Percentiles rank a stretch among this genome's conserved stretches.
Conservation (phyloP, 2,329 filamentous ascomycete genomes). For the Trichoderma sp. region DNA sequence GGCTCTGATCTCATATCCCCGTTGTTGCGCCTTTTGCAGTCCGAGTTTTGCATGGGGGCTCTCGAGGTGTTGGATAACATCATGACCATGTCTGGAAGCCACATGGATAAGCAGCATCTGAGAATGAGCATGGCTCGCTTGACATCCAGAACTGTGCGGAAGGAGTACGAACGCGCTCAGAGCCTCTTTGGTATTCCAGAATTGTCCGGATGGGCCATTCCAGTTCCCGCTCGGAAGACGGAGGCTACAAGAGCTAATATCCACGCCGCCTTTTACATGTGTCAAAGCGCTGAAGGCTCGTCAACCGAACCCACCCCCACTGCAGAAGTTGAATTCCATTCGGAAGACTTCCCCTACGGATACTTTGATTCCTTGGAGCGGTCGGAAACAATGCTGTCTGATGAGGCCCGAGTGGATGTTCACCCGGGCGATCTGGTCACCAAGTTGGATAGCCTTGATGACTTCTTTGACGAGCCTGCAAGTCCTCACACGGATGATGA, state of each 20-base stretch:
- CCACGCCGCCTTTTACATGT: slow-evolving; percentile 94
- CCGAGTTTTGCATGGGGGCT: slow-evolving; percentile 89
- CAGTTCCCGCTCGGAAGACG: slow-evolving; percentile 86
- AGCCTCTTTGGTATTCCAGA: slow-evolving; percentile 97
- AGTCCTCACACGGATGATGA: slow-evolving; percentile 58
- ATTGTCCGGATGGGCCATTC: slow-evolving; percentile 92
- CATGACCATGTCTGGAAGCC: slow-evolving; percentile 87
- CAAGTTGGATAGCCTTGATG: slow-evolving; percentile 74
- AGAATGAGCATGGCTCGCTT: slow-evolving; percentile 97
- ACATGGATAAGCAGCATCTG: slow-evolving; percentile 90
- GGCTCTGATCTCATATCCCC: slow-evolving; percentile 95
- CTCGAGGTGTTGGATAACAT: slow-evolving; percentile 90
- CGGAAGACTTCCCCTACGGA: slow-evolving; percentile 80
- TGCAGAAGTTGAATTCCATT: slow-evolving; percentile 87
- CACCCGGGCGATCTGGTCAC: slow-evolving; percentile 74
- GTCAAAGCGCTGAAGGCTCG: slow-evolving; percentile 64
- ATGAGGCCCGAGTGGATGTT: slow-evolving; percentile 69
- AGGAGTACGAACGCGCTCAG: slow-evolving; percentile 91
- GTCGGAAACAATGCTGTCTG: slow-evolving; percentile 89
- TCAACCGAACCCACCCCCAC: slow-evolving; percentile 63
- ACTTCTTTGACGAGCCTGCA: slow-evolving; percentile 73
- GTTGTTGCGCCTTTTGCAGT: slow-evolving; percentile 81
- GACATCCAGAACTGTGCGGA: slow-evolving; percentile 79
- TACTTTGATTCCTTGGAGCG: slow-evolving; percentile 72
- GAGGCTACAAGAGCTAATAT: slow-evolving; percentile 85